These are phyloP conservation scores for Stagonosporopsis chrysanthemi DNA, from an alignment of 2,329 filamentous ascomycete species.

Conservation along the genomic window DNA sequence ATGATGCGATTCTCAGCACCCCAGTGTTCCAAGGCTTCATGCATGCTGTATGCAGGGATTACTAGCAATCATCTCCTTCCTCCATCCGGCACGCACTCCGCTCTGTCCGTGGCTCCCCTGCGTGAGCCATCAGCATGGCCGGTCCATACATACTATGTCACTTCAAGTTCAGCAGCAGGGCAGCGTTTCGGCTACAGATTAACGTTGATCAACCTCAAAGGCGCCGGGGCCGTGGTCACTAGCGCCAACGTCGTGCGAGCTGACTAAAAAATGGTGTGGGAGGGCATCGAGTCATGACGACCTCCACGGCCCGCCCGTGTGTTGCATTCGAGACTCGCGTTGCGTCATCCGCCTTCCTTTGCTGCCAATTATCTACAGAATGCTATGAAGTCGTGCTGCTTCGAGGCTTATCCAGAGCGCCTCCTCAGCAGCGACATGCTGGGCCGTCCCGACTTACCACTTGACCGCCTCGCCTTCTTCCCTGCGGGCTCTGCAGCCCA, in stretches of 20 bases:
- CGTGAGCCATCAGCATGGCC: neutral
- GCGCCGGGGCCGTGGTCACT: slow-evolving; percentile 5
- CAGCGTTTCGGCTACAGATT: slow-evolving; percentile 3
- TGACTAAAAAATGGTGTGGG: slow-evolving; percentile 15
- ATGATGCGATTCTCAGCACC: slow-evolving; percentile 16
- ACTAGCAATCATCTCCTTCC: neutral
- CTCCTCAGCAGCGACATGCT: slow-evolving; percentile 28
- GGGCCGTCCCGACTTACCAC: slow-evolving; percentile 26
- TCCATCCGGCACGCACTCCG: neutral
- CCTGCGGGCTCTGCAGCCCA: slow-evolving; percentile 29
- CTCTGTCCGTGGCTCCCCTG: neutral
- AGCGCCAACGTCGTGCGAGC: slow-evolving; percentile 21
- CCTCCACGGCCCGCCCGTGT: slow-evolving; percentile 1
- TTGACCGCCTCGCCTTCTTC: slow-evolving; percentile 29
- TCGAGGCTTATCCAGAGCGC: slow-evolving; percentile 4
- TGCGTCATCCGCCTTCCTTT: neutral
- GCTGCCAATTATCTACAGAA: neutral
- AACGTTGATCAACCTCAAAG: slow-evolving; percentile 1
- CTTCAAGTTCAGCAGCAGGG: slow-evolving; percentile 1
- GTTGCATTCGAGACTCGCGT: neutral
- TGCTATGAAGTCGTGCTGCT: neutral
- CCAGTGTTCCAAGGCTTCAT: slow-evolving; percentile 17
- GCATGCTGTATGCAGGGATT: slow-evolving; percentile 16
- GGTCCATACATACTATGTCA: neutral
- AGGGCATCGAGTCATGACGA: slow-evolving; percentile 7